A percentile compares a stretch with the other conserved stretches of the same genome.
These are phyloP conservation scores for Ramalina peruviana DNA, from an alignment of 495 filamentous ascomycete genomes.

Conservation along the genomic window DNA sequence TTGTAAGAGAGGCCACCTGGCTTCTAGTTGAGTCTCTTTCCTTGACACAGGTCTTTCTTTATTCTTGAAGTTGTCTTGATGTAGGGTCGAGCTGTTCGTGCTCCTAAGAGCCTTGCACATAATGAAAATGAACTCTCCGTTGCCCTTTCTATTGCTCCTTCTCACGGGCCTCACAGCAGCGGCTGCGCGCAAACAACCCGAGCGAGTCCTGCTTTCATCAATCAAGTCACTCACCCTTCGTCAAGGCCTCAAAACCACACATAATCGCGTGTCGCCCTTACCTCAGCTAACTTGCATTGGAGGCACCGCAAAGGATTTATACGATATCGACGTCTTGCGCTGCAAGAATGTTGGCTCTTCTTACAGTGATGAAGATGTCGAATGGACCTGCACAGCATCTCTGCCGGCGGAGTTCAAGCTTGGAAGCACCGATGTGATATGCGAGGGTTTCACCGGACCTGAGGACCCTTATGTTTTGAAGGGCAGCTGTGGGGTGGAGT, in stretches of 20 bases:
- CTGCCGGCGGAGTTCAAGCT: conserved; percentile 78
- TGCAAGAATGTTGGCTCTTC: conserved; percentile 70
- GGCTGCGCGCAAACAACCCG: conserved; percentile 29
- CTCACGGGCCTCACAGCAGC: conserved; percentile 14
- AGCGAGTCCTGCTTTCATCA: conserved; percentile 59
- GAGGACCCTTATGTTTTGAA: conserved; percentile 76
- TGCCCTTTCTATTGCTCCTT: conserved; percentile 23
- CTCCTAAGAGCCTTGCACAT: background rate
- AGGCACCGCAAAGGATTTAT: conserved; percentile 43
- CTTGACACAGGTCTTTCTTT: background rate
- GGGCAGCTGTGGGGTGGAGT: conserved; percentile 89
- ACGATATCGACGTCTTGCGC: conserved; percentile 67
- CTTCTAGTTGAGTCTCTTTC: background rate
- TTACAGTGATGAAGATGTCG: conserved; percentile 56
- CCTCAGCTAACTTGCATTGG: conserved; percentile 78
- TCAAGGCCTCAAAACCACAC: conserved; percentile 44
- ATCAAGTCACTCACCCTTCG: conserved; percentile 70
- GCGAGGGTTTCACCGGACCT: conserved; percentile 68
- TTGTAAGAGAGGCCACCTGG: background rate
- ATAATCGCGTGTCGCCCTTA: conserved; percentile 62
- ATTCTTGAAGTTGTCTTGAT: background rate
- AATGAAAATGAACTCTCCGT: conserved; percentile 22
- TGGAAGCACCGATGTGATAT: conserved; percentile 79
- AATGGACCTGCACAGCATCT: conserved; percentile 77
- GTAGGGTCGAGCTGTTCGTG: background rate